phyloP scores from a whole-genome alignment of 345 rosid genomes.

The Bruguiera sexangula region DNA sequence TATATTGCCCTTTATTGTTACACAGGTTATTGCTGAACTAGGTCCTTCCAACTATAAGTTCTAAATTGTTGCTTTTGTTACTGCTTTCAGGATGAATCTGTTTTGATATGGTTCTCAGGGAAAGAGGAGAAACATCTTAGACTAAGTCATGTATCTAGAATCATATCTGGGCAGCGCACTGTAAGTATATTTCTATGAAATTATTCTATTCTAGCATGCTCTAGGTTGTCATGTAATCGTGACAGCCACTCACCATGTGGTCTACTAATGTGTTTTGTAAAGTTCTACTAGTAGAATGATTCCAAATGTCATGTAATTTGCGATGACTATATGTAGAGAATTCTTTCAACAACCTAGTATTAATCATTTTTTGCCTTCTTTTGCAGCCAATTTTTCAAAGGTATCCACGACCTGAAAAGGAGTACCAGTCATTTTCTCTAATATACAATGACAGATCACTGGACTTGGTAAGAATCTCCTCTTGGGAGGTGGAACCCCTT shows the following conservation, averaged over 20 bases:
- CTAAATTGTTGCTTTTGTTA: constrained; percentile 18
- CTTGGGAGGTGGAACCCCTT: constrained; percentile 11
- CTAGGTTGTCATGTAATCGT: background rate
- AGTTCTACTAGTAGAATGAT: constrained; percentile 4
- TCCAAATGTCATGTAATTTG: background rate
- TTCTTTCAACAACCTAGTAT: constrained; percentile 2
- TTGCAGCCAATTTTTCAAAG: constrained; percentile 95
- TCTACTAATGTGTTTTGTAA: constrained; percentile 10
- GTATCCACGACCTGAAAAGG: constrained; percentile 98
- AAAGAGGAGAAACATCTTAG: constrained; percentile 87
- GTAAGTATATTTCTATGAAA: constrained; percentile 48
- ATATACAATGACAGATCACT: constrained; percentile 90
- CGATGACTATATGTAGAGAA: background rate
- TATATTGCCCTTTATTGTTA: background rate
- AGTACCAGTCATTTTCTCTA: constrained; percentile 96
- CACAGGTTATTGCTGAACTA: constrained; percentile 4
- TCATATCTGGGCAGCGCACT: constrained; percentile 95
- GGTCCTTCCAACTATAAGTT: background rate
- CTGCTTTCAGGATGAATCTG: constrained; percentile 82
- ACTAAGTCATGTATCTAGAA: constrained; percentile 84
- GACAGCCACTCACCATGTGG: background rate
- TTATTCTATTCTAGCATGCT: background rate
- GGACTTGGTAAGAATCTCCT: constrained; percentile 67
- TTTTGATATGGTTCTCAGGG: constrained; percentile 95
- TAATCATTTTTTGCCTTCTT: constrained; percentile 5